Evolutionary conservation across 345 rosid genomes (phyloP).

Genomic region (Aurinia saxatilis): DNA sequence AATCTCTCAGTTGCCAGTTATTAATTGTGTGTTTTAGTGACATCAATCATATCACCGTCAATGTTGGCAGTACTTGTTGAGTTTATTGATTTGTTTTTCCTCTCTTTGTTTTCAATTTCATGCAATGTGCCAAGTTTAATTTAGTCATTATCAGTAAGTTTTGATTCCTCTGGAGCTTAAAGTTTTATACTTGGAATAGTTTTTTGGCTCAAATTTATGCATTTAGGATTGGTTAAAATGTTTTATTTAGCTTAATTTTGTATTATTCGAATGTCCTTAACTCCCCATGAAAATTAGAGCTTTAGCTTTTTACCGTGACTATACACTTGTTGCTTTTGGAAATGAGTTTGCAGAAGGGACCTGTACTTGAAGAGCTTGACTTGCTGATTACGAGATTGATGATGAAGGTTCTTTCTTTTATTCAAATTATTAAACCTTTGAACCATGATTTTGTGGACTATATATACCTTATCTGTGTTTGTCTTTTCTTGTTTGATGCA

Average conservation of each 20-base stretch:
- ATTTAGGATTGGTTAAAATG: not conserved
- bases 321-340: slow-evolving; percentile 77
- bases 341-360: slow-evolving; percentile 61
- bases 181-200: too few species aligned
- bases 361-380: slow-evolving; percentile 40
- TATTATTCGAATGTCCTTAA: slow-evolving; percentile 54
- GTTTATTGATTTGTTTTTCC: too few species aligned
- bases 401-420: slow-evolving; percentile 30
- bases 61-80: too few species aligned
- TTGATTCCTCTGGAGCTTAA: too few species aligned
- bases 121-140: slow-evolving; percentile 84
- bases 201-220: too few species aligned
- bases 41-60: too few species aligned
- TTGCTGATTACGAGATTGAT: slow-evolving; percentile 36
- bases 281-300: slow-evolving; percentile 87
- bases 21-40: too few species aligned
- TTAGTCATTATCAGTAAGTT: slow-evolving; percentile 64
- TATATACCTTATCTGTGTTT: not conserved
- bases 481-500: slow-evolving; percentile 13
- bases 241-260: not conserved
- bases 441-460: not conserved
- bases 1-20: too few species aligned
- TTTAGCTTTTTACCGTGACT: slow-evolving; percentile 74
- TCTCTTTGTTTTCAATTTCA: not conserved
- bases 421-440: not conserved